Base-by-base conservation (phyloP, 1,284 basidiomycete genomes). In the Pulchroboletus neoregius region DNA sequence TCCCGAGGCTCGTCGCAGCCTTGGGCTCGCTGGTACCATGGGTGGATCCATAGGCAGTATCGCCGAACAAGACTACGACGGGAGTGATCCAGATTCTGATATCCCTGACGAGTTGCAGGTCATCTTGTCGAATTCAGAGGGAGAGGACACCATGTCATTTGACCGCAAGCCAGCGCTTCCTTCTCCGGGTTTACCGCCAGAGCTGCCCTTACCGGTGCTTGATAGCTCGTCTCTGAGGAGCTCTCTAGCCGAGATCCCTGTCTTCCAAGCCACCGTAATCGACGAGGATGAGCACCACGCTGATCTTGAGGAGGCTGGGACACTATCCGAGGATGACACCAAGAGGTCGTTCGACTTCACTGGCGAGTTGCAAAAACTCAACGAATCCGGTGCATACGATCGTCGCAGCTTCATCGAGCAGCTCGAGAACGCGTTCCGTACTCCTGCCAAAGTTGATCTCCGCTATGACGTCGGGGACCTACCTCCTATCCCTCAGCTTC, bases 311-410 rank as follows among this genome's bases (percentile, higher is more conserved):
- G 78, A 75, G 65, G 66, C 40, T 53, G 61, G 44, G 51, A 53
- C 48, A 5, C 45, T 53, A 63, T 62, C 63, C 9, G 79, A 82
- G 36, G 79, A 83, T 42, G 78, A 82, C 49, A 87, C 86, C 1
- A 85, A 84, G 66, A 81, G 78, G 56, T 87, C 84, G 1, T 94
- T 93, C 54, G 90, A 93, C 62, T 94, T 93, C 58, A 92, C 90
- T 0, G 83, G 80, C 18, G 91, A 92, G 64, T 70, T 90, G 40
- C 71, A 76, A 60, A 79, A 72, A 52, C 74, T 93, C 35, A 84
- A 84, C 47, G 80, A 83, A 56, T 81, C 78, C 6, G 84, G 85
- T 22, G 81, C 62, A 3, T 80, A 80, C 0, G 79, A 87, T 56
- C 69, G 87, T 4, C 71, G 68, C 6, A 91, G 87, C 63, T 93